Evolutionary conservation across 2,329 filamentous ascomycete species (phyloP).

Genomic region (Sclerotinia spermophila): DNA sequence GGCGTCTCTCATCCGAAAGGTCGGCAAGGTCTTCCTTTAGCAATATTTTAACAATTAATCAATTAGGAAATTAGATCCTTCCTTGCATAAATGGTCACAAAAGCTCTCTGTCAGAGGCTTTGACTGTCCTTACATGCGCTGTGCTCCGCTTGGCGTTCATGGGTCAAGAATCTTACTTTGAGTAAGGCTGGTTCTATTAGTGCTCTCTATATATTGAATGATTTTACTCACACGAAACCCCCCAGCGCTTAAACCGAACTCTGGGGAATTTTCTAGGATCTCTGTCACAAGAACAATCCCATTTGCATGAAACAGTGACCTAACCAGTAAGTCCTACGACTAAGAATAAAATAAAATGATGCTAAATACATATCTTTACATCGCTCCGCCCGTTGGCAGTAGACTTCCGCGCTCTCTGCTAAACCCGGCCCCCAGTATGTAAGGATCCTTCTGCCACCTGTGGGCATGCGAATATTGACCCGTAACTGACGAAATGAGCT

Average conservation of each 20-base stretch:
- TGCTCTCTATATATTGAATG: background rate
- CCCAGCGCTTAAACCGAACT: constrained; percentile 14
- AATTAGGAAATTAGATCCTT: background rate
- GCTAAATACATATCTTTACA: background rate
- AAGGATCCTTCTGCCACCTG: background rate
- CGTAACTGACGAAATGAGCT: background rate
- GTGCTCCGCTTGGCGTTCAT: background rate
- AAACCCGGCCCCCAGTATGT: background rate
- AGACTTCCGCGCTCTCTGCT: background rate
- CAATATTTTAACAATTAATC: background rate
- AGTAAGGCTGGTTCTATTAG: background rate
- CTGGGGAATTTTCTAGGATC: constrained; percentile 15
- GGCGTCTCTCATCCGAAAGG: background rate
- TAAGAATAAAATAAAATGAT: constrained; percentile 16
- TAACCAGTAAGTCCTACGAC: background rate
- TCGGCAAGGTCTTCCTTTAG: constrained; percentile 4
- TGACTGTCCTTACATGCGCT: background rate
- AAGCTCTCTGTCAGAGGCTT: background rate
- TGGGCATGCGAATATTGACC: background rate
- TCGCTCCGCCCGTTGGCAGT: constrained; percentile 2
- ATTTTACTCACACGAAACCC: background rate
- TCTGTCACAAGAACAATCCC: background rate
- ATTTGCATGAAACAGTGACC: background rate
- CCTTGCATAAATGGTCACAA: constrained; percentile 13
- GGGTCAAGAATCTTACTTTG: constrained; percentile 4